Evolutionary conservation across 805 yeast species (phyloP), one percentile per base, ranked within the genome.

Genomic region (Saccharomycopsis javanensis): DNA sequence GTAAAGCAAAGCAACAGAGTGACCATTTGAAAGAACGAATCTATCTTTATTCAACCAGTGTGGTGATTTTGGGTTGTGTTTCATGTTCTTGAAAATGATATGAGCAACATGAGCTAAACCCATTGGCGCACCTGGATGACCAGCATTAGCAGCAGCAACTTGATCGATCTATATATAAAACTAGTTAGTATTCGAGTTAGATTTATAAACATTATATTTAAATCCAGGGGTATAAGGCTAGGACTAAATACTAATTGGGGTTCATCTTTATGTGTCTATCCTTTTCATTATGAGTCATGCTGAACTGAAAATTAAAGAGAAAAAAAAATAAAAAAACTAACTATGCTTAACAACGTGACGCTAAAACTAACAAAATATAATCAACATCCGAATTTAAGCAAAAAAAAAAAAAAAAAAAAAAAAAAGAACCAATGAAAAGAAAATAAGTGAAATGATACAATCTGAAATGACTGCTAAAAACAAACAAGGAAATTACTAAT

Each of bases 51-150:
- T 88, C 73, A 88, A 76, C 97, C 96, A 92, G 60, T 80, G 76
- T 63, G 97, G 92, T 80, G 88, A 85, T 75, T 84, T 80, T 67
- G 98, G 96, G 81, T 88, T 89, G 78, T 88, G 82, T 66, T 75
- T 85, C 86, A 91, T 79, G 69, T 81, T 81, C 72, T 82, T 79
- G 66, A 72, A 71, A 82, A 85, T 88, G 63, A 92, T 72, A 73
- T 92, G 97, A 62, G 97, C 96, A 60, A 91, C 85, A 51, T 97
- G 96, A 16, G 99, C 97, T 74, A 92, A 77, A 63, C 98, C 98
- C 81, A 92, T 83, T 67, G 98, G 98, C 55, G 99, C 98, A 77
- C 99, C 99, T 57, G 99, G 99, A 77, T 92, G 99, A 64, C 99
- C 99, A 60, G 96, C 86, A 75, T 92, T 86, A 67, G 97, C 92